Conservation (phyloP, 441 rosid species). For the Macaranga tanarius region DNA sequence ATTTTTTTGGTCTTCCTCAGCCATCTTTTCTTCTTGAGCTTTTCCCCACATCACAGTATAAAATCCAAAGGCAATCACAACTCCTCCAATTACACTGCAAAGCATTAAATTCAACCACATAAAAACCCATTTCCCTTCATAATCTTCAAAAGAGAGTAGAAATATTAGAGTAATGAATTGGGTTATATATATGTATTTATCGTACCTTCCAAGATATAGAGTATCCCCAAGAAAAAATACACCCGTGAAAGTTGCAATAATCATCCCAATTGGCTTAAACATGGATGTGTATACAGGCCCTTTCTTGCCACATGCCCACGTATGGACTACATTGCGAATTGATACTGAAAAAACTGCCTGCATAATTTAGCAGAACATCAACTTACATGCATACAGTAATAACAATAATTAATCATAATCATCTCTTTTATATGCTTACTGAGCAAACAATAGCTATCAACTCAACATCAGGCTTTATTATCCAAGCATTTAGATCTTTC, state of each 20-base stretch:
- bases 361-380: not conserved
- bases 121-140: no score
- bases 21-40: constrained; percentile 37
- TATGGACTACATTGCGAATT: constrained; percentile 34
- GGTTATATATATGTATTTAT: no score
- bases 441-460: constrained; percentile 29
- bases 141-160: no score
- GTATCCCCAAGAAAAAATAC: constrained; percentile 50
- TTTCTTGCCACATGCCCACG: constrained; percentile 45
- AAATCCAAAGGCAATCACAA: constrained; percentile 40
- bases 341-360: constrained; percentile 36
- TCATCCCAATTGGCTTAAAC: constrained; percentile 54
- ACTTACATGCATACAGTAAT: not conserved
- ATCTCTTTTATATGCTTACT: constrained; percentile 22
- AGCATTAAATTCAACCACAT: no score
- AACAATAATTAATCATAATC: no score
- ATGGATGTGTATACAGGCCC: constrained; percentile 52
- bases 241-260: constrained; percentile 38
- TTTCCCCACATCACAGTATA: constrained; percentile 60
- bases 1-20: constrained; percentile 8
- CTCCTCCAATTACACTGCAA: constrained; percentile 51
- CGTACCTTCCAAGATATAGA: constrained; percentile 53
- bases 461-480: constrained; percentile 28
- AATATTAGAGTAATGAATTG: no score
- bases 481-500: constrained; percentile 35